These are phyloP conservation scores for Leccinum subgranulosum DNA, from an alignment of 768 basidiomycete species.

Conservation along the genomic window DNA sequence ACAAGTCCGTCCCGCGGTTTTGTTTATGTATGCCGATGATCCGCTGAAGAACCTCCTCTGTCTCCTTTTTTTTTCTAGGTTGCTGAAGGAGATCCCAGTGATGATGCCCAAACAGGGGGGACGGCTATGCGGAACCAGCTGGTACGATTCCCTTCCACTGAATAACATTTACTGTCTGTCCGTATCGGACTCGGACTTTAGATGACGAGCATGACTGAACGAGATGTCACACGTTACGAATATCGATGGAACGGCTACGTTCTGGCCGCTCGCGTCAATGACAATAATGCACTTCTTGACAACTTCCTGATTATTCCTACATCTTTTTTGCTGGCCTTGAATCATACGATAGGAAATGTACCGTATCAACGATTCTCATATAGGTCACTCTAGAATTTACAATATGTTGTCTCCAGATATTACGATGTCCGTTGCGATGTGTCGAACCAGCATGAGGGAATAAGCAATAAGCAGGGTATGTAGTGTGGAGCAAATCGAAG, in stretches of 20 bases:
- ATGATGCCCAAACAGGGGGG: neutral
- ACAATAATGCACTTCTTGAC: neutral
- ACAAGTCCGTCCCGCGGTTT: constrained; percentile 21
- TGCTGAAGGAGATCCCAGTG: neutral
- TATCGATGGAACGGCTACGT: neutral
- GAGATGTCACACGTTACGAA: neutral
- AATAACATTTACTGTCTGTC: constrained; percentile 33
- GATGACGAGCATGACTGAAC: neutral
- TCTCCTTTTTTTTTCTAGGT: constrained; percentile 15
- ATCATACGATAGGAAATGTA: neutral
- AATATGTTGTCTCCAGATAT: constrained; percentile 8
- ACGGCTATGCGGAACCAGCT: constrained; percentile 11
- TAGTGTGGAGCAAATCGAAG: constrained; percentile 8
- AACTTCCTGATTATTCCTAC: neutral
- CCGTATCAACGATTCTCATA: neutral
- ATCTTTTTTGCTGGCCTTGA: neutral
- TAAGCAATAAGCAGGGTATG: constrained; percentile 25
- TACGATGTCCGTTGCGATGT: constrained; percentile 13
- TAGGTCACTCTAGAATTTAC: constrained; percentile 14
- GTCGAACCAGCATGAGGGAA: constrained; percentile 5
- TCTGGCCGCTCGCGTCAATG: neutral
- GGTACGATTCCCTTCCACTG: constrained; percentile 33
- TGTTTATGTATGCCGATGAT: neutral
- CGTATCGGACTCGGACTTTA: neutral
- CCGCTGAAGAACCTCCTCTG: constrained; percentile 14